phyloP scores from a whole-genome alignment of 768 basidiomycete genomes.

The Pholiota microspora region DNA sequence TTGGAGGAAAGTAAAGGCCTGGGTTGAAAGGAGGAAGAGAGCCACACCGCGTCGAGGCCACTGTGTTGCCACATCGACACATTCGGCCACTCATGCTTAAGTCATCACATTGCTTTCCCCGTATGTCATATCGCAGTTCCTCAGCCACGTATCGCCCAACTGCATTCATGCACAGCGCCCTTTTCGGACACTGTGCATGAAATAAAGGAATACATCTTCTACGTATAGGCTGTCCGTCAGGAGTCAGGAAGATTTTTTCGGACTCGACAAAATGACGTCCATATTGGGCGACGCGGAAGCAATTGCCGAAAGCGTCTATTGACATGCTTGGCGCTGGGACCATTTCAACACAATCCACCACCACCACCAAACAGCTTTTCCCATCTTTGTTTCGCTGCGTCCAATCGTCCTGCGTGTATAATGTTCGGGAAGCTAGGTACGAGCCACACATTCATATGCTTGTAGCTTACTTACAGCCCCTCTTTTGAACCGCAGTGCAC shows the following conservation, averaged over 20 bases:
- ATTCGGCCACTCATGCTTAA: constrained; percentile 9
- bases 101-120: constrained; percentile 5
- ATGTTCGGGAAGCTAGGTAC: constrained; percentile 65
- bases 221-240: neutral
- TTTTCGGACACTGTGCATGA: neutral
- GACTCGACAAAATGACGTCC: neutral
- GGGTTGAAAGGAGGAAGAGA: neutral
- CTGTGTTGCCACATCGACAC: constrained; percentile 14
- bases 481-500: constrained; percentile 15
- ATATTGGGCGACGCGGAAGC: neutral
- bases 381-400: neutral
- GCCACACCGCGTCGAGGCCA: constrained; percentile 1
- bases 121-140: neutral
- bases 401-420: constrained; percentile 5
- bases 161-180: neutral
- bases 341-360: constrained; percentile 6
- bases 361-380: neutral
- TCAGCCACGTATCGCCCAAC: neutral
- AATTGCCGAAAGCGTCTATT: neutral
- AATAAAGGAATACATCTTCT: neutral
- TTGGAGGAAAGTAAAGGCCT: neutral
- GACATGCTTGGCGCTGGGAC: neutral
- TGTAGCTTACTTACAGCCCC: constrained; percentile 9
- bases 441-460: too few relatives aligned
- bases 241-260: neutral